Evolutionary conservation across 495 filamentous ascomycete genomes (phyloP).

Genomic region (Aspergillus mulundensis): DNA sequence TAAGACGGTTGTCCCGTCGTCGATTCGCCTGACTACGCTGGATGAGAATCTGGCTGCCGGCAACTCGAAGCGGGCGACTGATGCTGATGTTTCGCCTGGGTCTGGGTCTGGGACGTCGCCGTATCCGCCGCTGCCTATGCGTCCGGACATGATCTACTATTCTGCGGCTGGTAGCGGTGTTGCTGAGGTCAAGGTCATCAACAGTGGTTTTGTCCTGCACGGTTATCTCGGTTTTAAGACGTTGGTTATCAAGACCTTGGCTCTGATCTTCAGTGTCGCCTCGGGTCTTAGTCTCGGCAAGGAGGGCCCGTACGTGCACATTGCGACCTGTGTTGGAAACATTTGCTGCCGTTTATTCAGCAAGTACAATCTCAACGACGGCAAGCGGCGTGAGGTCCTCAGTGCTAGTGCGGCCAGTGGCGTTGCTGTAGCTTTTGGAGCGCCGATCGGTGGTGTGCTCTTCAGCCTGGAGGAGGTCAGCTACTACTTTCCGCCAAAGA

Average conservation of each 20-base stretch:
- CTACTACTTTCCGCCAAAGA: slow-evolving; percentile 99
- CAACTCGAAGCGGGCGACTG: slow-evolving; percentile 39
- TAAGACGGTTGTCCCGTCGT: slow-evolving; percentile 86
- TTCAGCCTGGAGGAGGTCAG: slow-evolving; percentile 93
- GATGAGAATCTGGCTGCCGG: slow-evolving; percentile 72
- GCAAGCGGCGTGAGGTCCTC: slow-evolving; percentile 83
- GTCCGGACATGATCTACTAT: slow-evolving; percentile 84
- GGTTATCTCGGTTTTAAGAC: slow-evolving; percentile 91
- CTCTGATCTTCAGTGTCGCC: slow-evolving; percentile 80
- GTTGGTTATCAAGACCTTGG: slow-evolving; percentile 78
- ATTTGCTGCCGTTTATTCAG: slow-evolving; percentile 87
- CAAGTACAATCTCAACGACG: slow-evolving; percentile 94
- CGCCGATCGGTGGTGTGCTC: slow-evolving; percentile 86
- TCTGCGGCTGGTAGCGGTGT: slow-evolving; percentile 95
- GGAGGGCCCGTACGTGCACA: slow-evolving; percentile 96
- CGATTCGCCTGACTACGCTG: slow-evolving; percentile 76
- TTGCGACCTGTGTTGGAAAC: slow-evolving; percentile 92
- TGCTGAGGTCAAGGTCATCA: slow-evolving; percentile 94
- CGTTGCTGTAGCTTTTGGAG: slow-evolving; percentile 92
- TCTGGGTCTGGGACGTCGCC: slow-evolving; percentile 30
- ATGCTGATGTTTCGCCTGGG: slow-evolving; percentile 38
- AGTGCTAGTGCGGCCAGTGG: slow-evolving; percentile 90
- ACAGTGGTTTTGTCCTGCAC: slow-evolving; percentile 95
- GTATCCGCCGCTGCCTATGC: slow-evolving; percentile 22
- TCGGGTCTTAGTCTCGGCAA: slow-evolving; percentile 93